Conservation (phyloP, 768 basidiomycete genomes). For the Trametes elegans region DNA sequence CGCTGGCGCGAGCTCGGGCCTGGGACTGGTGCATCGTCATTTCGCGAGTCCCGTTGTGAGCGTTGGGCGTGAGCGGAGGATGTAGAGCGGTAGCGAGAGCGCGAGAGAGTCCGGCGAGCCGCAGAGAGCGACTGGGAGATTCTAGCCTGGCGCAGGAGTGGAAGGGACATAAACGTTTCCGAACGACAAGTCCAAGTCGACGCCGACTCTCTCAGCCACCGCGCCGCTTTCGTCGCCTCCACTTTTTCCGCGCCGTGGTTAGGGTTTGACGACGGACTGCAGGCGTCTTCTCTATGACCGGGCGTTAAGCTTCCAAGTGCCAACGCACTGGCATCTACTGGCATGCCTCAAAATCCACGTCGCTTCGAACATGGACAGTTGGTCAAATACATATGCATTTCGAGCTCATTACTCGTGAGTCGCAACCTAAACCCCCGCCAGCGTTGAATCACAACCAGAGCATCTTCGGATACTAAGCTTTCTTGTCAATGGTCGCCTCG, state of each 20-base stretch:
- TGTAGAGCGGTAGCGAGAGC: slow-evolving; percentile 6
- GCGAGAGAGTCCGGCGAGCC: slow-evolving; percentile 2
- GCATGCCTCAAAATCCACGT: neutral
- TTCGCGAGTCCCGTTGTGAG: neutral
- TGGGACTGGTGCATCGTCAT: slow-evolving; percentile 6
- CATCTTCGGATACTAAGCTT: neutral
- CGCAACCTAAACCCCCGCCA: neutral
- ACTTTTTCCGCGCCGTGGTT: neutral
- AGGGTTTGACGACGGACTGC: neutral
- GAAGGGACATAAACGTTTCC: slow-evolving; percentile 18
- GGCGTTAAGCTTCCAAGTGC: too few species aligned
- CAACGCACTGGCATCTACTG: too few species aligned
- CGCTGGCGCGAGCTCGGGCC: slow-evolving; percentile 8
- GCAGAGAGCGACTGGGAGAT: slow-evolving; percentile 7
- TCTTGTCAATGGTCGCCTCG: slow-evolving; percentile 16
- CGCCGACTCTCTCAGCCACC: neutral
- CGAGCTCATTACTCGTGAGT: neutral
- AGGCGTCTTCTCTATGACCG: too few species aligned
- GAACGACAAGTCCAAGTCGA: slow-evolving; percentile 8
- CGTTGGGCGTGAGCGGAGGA: neutral
- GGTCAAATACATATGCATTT: neutral
- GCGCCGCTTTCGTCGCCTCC: neutral
- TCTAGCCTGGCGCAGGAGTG: slow-evolving; percentile 15
- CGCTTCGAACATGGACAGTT: neutral
- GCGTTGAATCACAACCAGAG: neutral